Base-by-base conservation (phyloP, 2,329 filamentous ascomycete genomes). In the Arthrobotrys pseudoclavata region DNA sequence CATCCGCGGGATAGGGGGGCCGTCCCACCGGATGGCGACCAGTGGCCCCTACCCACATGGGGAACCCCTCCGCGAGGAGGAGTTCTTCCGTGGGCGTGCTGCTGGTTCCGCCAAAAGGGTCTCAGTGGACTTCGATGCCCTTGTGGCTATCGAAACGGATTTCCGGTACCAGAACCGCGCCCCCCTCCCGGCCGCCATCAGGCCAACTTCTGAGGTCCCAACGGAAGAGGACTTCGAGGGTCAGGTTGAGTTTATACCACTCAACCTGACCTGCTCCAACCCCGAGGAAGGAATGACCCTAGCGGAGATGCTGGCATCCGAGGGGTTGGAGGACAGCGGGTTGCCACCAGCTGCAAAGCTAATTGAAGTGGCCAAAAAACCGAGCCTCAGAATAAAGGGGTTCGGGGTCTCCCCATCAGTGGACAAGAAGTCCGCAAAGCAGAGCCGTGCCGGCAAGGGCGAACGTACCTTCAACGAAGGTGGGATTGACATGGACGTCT, bases 281-380 rank as follows among this genome's bases (percentile, higher is more conserved):
- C 40, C 50, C 0, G 60, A 48, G 6, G 18, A 47, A 13, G 60
- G 69, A 0, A 26, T 72, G 3, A 72, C 60, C 6, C 4, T 72
- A 10, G 37, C 60, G 1, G 69, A 72, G 24, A 57, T 66, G 48
- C 50, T 72, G 1, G 57, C 57, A 4, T 24, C 34, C 22, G 55
- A 42, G 4, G 55, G 31, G 2, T 40, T 26, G 10, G 45, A 72
- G 29, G 50, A n/a, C 13, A 47, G 47, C n/a, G 20, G 24, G 7
- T 7, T 64, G 18, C 40, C 61, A 1, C 34, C 22, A 34, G 60
- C 29, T 12, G 48, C 48, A n/a, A 40, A 10, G 45, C 42, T 64
- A 0, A 15, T 50, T 1, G 29, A 48, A 10, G 12, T 50, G 15
- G 52, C 60, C 12, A 64, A n/a, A 2, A 64, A 40, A 13, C 18